Conservation (phyloP, 352 stramenopile genomes). For the Phytophthora europaea region DNA sequence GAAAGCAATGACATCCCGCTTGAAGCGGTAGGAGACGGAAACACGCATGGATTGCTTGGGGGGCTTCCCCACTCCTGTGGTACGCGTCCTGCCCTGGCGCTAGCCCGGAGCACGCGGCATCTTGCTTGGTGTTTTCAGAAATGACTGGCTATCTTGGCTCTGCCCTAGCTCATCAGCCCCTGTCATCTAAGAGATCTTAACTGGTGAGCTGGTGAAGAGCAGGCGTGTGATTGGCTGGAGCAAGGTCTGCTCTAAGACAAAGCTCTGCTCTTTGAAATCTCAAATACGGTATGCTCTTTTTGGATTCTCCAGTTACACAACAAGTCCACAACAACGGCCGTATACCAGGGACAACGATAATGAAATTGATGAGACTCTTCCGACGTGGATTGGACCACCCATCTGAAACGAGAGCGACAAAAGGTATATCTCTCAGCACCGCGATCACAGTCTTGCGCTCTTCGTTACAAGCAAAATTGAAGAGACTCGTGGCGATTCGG, state of each 20-base stretch:
- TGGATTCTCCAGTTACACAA: no score
- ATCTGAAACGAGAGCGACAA: no score
- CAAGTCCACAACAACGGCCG: no score
- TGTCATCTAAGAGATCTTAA: background rate
- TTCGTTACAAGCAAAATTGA: no score
- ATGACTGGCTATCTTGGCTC: background rate
- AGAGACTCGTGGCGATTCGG: no score
- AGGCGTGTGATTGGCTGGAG: background rate
- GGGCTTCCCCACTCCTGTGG: background rate
- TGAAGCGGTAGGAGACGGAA: background rate
- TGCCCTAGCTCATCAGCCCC: background rate
- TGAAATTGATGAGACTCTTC: no score
- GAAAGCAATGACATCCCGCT: background rate
- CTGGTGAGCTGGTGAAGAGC: background rate
- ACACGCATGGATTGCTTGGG: background rate
- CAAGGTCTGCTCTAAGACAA: background rate
- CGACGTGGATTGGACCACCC: no score
- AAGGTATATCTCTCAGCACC: no score
- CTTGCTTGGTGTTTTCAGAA: background rate
- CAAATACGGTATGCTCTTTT: background rate
- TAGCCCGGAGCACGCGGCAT: background rate
- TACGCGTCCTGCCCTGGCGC: background rate
- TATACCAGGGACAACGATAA: no score
- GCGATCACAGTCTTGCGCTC: no score
- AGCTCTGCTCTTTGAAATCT: background rate